A percentile compares a stretch with the other conserved stretches of the same genome.
Evolutionary conservation across 805 yeast genomes (phyloP).

Genomic region (Candida wancherniae): DNA sequence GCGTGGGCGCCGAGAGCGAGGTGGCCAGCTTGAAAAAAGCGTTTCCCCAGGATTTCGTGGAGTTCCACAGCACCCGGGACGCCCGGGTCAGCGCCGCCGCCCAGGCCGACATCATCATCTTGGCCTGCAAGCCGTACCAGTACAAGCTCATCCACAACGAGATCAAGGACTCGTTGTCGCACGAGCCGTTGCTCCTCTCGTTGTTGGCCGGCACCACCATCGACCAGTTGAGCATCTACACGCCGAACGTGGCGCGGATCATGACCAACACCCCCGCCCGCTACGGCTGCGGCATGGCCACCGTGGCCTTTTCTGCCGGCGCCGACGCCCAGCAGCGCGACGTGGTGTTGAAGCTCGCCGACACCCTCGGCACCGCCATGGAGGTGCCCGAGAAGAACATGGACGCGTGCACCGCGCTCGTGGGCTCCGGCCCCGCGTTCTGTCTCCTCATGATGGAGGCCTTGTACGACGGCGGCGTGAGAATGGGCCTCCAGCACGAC

Average conservation of each 20-base stretch:
- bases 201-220: slow-evolving; percentile 92
- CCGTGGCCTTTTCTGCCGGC: slow-evolving; percentile 64
- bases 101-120: slow-evolving; percentile 62
- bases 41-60: slow-evolving; percentile 41
- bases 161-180: slow-evolving; percentile 43
- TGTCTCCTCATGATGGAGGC: slow-evolving; percentile 86
- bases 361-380: slow-evolving; percentile 63
- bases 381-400: slow-evolving; percentile 83
- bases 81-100: slow-evolving; percentile 55
- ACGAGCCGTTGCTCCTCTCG: slow-evolving; percentile 63
- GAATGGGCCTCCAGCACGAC: slow-evolving; percentile 87
- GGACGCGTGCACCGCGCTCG: slow-evolving; percentile 93
- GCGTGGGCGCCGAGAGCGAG: slow-evolving; percentile 52
- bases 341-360: slow-evolving; percentile 47
- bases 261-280: slow-evolving; percentile 98
- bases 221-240: slow-evolving; percentile 51
- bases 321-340: slow-evolving; percentile 43
- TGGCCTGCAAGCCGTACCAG: slow-evolving; percentile 88
- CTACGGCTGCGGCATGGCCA: slow-evolving; percentile 91
- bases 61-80: slow-evolving; percentile 39
- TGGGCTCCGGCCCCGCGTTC: slow-evolving; percentile 97
- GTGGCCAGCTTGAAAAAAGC: slow-evolving; percentile 43
- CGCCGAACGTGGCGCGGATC: slow-evolving; percentile 73
- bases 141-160: slow-evolving; percentile 56
- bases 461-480: slow-evolving; percentile 87